Base-by-base conservation (phyloP, 768 basidiomycete species). In the Chalciporus chontae region DNA sequence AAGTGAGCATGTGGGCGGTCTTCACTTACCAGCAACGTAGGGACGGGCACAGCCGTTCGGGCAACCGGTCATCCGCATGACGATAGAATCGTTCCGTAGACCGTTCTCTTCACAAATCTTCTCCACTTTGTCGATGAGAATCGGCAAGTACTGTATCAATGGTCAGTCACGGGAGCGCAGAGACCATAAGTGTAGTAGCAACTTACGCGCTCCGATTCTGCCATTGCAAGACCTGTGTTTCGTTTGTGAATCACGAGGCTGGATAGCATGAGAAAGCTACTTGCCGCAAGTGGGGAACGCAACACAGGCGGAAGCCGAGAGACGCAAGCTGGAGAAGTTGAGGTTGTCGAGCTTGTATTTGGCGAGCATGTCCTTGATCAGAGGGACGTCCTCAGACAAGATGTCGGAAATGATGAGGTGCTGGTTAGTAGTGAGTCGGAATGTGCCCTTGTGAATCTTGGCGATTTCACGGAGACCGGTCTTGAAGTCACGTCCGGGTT, bases 1-100 rank as follows among this genome's bases (percentile, higher is more conserved):
- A 34, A 40, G 43, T 41, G 15, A 32, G 31, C 27, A 32, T 29
- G 38, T 3, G 3, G 24, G 4, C 17, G 1, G 31, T 5, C 4
- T 36, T 31, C 21, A 61, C 82, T 9, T 39, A 85, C 88, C 88
- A 42, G 90, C 95, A 40, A 94, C 73, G 68, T 95, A 98, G 32
- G 93, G 95, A 51, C 94, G 79, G 2, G 94, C 90, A 66, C 94
- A 94, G 32, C 91, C 92, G 60, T 93, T 94, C 3, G 91, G 91
- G 58, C 94, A 97, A 43, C 95, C 95, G 14, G 94, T 97, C 94
- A 98, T 97, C 46, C 95, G 82, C 95, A 99, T 97, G 52, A 97
- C 83, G 56, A 98, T 95, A 3, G 88, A 84, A 69, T 99, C 95
- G 65, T 96, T 86, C 40, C 95, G 78, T 37, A 98, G 74, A 17